Percentiles rank a stretch among this genome's conserved stretches.
phyloP scores from a whole-genome alignment of 2,329 filamentous ascomycete species.

The Paracorniculantispora psalliotae region DNA sequence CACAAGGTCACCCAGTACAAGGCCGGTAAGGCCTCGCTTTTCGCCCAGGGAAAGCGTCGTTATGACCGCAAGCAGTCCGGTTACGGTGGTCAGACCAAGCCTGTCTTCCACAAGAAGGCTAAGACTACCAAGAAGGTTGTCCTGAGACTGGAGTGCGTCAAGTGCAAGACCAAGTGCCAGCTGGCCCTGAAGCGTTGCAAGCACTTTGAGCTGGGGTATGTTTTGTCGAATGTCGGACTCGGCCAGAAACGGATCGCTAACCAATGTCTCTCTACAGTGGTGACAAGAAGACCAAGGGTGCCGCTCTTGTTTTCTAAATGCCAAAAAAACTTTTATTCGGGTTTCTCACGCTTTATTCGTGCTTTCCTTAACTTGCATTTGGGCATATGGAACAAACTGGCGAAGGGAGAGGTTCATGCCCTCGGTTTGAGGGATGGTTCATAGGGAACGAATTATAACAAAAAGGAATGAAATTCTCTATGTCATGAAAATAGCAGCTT shows the following conservation, averaged over 20 bases:
- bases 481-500: slow-evolving; percentile 14
- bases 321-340: slow-evolving; percentile 28
- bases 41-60: slow-evolving; percentile 99
- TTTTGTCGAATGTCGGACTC: slow-evolving; percentile 23
- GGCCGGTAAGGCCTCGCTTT: slow-evolving; percentile 91
- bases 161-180: slow-evolving; percentile 98
- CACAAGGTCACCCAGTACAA: slow-evolving; percentile 97
- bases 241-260: slow-evolving; percentile 35
- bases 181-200: slow-evolving; percentile 99
- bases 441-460: slow-evolving; percentile 39
- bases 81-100: slow-evolving; percentile 99
- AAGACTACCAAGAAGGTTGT: slow-evolving; percentile 99
- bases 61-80: slow-evolving; percentile 99
- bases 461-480: slow-evolving; percentile 22
- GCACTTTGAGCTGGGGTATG: slow-evolving; percentile 99
- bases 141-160: slow-evolving; percentile 93
- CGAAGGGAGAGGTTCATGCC: slow-evolving; percentile 43
- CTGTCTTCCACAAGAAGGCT: slow-evolving; percentile 99
- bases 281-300: slow-evolving; percentile 99
- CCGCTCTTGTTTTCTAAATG: slow-evolving; percentile 97
- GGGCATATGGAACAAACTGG: slow-evolving; percentile 44
- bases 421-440: slow-evolving; percentile 39
- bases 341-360: slow-evolving; percentile 35
- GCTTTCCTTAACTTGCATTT: slow-evolving; percentile 38
- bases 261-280: slow-evolving; percentile 57